A percentile compares a stretch with the other conserved stretches of the same genome.
These are phyloP conservation scores for Elsinoe ampelina DNA, from an alignment of 2,329 filamentous ascomycete species.

Conservation along the genomic window DNA sequence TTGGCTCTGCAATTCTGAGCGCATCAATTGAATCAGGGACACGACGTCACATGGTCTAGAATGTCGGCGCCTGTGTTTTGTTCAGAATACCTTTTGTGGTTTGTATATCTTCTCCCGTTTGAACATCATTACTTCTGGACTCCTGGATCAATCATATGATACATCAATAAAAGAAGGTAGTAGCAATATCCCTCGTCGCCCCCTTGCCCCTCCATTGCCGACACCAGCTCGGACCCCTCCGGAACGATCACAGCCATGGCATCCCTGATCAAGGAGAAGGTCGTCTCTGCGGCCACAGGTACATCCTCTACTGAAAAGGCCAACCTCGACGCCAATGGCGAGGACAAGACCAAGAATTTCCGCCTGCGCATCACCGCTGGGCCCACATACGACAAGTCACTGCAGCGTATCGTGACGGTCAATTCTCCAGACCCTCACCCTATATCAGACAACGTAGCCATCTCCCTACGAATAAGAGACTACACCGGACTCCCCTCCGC, in stretches of 20 bases:
- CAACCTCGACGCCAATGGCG: slow-evolving; percentile 13
- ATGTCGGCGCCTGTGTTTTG: background rate
- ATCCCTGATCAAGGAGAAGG: slow-evolving; percentile 20
- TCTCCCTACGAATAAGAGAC: slow-evolving; percentile 67
- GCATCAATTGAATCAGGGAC: slow-evolving; percentile 5
- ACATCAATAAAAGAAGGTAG: too few relatives aligned
- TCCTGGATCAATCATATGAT: too few relatives aligned
- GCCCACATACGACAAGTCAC: slow-evolving; percentile 58
- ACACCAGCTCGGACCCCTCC: background rate
- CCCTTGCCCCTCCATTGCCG: background rate
- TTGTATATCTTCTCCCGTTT: background rate
- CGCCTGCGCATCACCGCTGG: slow-evolving; percentile 74
- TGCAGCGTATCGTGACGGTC: slow-evolving; percentile 63
- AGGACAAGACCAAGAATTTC: slow-evolving; percentile 48
- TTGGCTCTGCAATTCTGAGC: background rate
- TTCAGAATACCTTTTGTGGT: background rate
- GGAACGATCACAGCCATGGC: slow-evolving; percentile 17
- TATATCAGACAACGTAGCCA: slow-evolving; percentile 53
- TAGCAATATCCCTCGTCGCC: background rate
- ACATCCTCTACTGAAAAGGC: slow-evolving; percentile 10
- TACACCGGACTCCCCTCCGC: slow-evolving; percentile 55
- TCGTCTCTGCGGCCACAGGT: slow-evolving; percentile 6
- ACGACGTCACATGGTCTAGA: background rate
- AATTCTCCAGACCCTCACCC: slow-evolving; percentile 55
- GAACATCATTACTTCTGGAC: background rate